Percentiles rank a stretch among this genome's conserved stretches.
phyloP scores from a whole-genome alignment of 202 grass and related monocot species.

The Bolboschoenoplectus hybrid region DNA sequence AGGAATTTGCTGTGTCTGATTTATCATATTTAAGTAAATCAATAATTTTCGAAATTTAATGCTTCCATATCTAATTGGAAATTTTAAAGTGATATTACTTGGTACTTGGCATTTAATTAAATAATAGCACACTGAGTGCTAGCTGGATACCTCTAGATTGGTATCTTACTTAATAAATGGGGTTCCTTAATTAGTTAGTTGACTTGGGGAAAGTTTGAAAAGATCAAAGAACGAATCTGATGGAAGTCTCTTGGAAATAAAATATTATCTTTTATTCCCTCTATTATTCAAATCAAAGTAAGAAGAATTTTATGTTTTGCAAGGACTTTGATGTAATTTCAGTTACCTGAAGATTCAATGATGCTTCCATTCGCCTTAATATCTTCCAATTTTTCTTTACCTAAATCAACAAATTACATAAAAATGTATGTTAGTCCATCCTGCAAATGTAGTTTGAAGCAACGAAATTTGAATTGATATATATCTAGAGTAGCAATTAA shows the following conservation, averaged over 20 bases:
- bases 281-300: neutral
- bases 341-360: constrained; percentile 14
- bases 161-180: neutral
- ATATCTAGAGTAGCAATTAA: neutral
- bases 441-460: neutral
- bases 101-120: constrained; percentile 22
- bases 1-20: neutral
- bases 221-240: neutral
- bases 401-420: neutral
- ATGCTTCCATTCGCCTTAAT: neutral
- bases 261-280: neutral
- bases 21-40: constrained; percentile 15
- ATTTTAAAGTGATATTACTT: neutral
- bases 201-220: neutral
- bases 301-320: neutral
- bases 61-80: neutral
- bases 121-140: constrained; percentile 4
- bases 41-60: neutral
- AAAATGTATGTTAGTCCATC: neutral
- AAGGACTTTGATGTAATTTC: neutral
- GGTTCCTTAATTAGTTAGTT: neutral
- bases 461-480: neutral
- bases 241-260: neutral
- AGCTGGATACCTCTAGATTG: constrained; percentile 5
- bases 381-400: neutral